Conservation (phyloP, 163 green algal species). For the Prototheca cutis region DNA sequence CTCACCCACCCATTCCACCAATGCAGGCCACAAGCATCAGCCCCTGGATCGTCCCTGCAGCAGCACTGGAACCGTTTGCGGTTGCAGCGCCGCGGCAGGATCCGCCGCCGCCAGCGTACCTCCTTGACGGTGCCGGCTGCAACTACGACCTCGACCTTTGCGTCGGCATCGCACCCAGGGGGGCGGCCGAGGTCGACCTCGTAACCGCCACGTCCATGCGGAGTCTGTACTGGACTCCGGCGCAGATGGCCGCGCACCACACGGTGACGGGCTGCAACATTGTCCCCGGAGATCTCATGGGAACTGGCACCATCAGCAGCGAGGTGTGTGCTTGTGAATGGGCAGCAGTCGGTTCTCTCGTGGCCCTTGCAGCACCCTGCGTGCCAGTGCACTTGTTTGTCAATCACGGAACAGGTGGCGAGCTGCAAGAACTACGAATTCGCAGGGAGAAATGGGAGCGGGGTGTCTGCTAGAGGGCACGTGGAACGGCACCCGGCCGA, state of each 20-base stretch:
- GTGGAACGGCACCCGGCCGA: conserved; percentile 29
- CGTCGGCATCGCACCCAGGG: conserved; percentile 38
- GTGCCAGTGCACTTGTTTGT: too few relatives aligned
- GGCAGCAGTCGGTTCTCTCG: neutral
- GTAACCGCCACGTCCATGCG: conserved; percentile 55
- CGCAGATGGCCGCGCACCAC: conserved; percentile 91
- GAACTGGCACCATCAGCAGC: conserved; percentile 68
- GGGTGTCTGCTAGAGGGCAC: conserved; percentile 59
- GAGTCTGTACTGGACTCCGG: conserved; percentile 81
- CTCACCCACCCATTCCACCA: conserved; percentile 21
- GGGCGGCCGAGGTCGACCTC: neutral
- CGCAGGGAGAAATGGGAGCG: conserved; percentile 11
- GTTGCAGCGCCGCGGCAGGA: conserved; percentile 37
- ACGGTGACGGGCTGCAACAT: conserved; percentile 77
- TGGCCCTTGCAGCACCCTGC: too few relatives aligned
- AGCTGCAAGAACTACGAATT: too few relatives aligned
- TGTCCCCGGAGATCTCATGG: conserved; percentile 77
- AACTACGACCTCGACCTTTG: conserved; percentile 68
- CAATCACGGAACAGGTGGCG: too few relatives aligned
- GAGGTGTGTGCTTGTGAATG: conserved; percentile 1
- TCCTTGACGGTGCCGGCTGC: conserved; percentile 23
- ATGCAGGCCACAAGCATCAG: conserved; percentile 77
- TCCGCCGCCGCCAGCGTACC: conserved; percentile 69
- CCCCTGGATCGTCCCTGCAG: conserved; percentile 83
- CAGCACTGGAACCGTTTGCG: conserved; percentile 74